Evolutionary conservation across 1,284 basidiomycete species (phyloP).

Genomic region (Boletus sp.): DNA sequence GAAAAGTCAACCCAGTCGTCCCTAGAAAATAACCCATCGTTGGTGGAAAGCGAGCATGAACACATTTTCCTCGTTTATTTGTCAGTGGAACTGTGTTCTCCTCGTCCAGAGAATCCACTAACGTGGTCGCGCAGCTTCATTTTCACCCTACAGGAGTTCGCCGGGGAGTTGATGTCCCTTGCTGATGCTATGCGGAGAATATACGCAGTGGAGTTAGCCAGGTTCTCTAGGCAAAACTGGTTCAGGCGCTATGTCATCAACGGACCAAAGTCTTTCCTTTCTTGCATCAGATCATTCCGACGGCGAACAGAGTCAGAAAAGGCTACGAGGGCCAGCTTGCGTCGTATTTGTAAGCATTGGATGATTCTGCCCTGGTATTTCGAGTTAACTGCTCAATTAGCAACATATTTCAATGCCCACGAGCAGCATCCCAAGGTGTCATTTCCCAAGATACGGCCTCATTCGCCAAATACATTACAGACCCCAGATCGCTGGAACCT

Average conservation of each 20-base stretch:
- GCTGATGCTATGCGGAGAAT: slow-evolving; percentile 79
- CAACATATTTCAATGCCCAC: slow-evolving; percentile 58
- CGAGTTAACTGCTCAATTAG: slow-evolving; percentile 34
- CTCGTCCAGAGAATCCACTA: slow-evolving; percentile 1
- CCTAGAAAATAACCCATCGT: slow-evolving; percentile 35
- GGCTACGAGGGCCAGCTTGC: slow-evolving; percentile 20
- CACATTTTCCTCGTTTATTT: slow-evolving; percentile 87
- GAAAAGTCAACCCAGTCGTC: slow-evolving; percentile 33
- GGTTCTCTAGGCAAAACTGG: slow-evolving; percentile 38
- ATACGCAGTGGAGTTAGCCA: slow-evolving; percentile 56
- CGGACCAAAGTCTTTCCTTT: slow-evolving; percentile 26
- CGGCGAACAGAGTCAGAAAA: slow-evolving; percentile 17
- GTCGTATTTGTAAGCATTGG: slow-evolving; percentile 41
- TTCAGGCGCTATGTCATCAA: slow-evolving; percentile 37
- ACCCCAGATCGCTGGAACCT: slow-evolving; percentile 66
- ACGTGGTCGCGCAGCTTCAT: slow-evolving; percentile 61
- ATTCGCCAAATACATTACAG: slow-evolving; percentile 81
- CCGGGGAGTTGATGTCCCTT: slow-evolving; percentile 74
- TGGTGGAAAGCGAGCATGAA: slow-evolving; percentile 52
- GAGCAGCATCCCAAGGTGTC: slow-evolving; percentile 54
- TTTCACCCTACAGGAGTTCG: slow-evolving; percentile 91
- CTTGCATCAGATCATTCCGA: slow-evolving; percentile 19
- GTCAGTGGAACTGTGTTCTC: slow-evolving; percentile 44
- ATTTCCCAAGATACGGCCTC: slow-evolving; percentile 80
- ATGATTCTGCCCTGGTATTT: slow-evolving; percentile 2